Conservation (phyloP, 2,329 filamentous ascomycete genomes). For the Sphaerulina musiva region DNA sequence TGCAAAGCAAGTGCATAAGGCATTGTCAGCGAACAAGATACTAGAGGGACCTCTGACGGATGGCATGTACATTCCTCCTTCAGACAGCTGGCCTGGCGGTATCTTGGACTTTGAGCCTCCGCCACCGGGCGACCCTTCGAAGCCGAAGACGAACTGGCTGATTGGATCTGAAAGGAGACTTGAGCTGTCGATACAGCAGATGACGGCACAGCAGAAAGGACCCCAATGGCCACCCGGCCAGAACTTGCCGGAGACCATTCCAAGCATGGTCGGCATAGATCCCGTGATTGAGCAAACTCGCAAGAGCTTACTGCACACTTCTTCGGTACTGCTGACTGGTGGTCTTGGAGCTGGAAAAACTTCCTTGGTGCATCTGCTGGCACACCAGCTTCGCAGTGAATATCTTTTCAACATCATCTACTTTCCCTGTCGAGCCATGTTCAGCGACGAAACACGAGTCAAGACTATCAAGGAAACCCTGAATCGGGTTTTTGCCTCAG, state of each 20-base stretch:
- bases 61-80: conserved; percentile 66
- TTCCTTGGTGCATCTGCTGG: conserved; percentile 67
- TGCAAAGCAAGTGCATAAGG: conserved; percentile 58
- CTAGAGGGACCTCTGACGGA: conserved; percentile 83
- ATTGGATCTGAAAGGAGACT: conserved; percentile 69
- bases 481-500: conserved; percentile 74
- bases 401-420: conserved; percentile 76
- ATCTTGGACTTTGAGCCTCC: conserved; percentile 70
- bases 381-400: conserved; percentile 63
- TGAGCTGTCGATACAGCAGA: conserved; percentile 66
- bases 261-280: conserved; percentile 78
- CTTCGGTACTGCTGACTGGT: conserved; percentile 83
- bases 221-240: conserved; percentile 48
- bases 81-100: conserved; percentile 73
- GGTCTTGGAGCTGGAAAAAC: conserved; percentile 88
- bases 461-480: conserved; percentile 87
- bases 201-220: conserved; percentile 58
- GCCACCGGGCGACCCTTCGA: conserved; percentile 41
- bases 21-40: conserved; percentile 63
- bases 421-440: conserved; percentile 76
- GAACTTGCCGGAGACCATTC: conserved; percentile 48
- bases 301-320: conserved; percentile 72
- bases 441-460: conserved; percentile 84
- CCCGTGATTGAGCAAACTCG: conserved; percentile 63
- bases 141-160: conserved; percentile 58